These are phyloP conservation scores for Fusarium pseudoanthophilum DNA, from an alignment of 2,329 filamentous ascomycete genomes.

Conservation along the genomic window DNA sequence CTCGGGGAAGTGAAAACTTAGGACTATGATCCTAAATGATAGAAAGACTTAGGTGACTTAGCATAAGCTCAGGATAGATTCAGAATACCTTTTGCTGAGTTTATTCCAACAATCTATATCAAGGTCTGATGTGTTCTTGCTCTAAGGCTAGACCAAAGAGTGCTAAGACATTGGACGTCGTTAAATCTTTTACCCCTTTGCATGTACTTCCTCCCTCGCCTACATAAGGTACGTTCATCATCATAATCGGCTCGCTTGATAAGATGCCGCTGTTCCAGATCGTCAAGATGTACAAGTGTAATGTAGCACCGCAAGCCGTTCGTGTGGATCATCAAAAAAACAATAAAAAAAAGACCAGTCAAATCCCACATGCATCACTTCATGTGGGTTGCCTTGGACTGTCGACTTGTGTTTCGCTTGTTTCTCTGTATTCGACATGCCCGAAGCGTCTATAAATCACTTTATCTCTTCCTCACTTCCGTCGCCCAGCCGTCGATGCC, in stretches of 20 bases:
- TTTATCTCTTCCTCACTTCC: slow-evolving; percentile 84
- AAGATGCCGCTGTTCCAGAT: slow-evolving; percentile 23
- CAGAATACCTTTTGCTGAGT: not conserved
- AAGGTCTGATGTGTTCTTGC: not conserved
- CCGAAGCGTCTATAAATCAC: slow-evolving; percentile 32
- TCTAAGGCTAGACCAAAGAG: slow-evolving; percentile 3
- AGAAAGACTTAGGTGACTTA: not conserved
- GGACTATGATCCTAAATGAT: too few species aligned
- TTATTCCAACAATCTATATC: not conserved
- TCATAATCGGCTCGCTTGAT: slow-evolving; percentile 18
- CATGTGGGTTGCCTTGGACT: slow-evolving; percentile 21
- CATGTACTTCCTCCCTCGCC: not conserved
- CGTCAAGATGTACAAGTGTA: slow-evolving; percentile 15
- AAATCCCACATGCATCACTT: slow-evolving; percentile 5
- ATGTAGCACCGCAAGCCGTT: slow-evolving; percentile 13
- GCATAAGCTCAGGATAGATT: not conserved
- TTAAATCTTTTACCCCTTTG: slow-evolving; percentile 19
- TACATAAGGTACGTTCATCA: not conserved
- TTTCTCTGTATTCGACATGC: slow-evolving; percentile 37
- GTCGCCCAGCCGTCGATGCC: slow-evolving; percentile 94
- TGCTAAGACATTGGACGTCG: slow-evolving; percentile 1
- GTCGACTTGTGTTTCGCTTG: slow-evolving; percentile 32
- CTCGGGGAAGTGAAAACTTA: too few species aligned
- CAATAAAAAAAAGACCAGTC: slow-evolving; percentile 25
- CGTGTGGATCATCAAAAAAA: slow-evolving; percentile 18